Conservation (phyloP, 2,329 filamentous ascomycete genomes). For the Xylaria arbuscula region DNA sequence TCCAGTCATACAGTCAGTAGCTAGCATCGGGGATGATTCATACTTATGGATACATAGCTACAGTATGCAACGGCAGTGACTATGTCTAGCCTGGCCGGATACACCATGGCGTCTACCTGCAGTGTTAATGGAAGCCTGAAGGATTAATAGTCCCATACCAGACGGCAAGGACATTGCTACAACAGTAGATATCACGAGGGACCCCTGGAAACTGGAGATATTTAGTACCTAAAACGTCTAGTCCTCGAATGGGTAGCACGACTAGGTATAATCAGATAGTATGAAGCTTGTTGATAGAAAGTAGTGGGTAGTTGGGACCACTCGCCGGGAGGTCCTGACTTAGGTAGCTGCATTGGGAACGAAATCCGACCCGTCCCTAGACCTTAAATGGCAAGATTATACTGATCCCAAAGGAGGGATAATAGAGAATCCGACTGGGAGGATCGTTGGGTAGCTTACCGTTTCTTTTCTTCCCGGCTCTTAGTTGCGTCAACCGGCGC, state of each 20-base stretch:
- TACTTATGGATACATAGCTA: slow-evolving; percentile 32
- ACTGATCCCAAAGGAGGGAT: slow-evolving; percentile 11
- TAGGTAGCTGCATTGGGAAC: slow-evolving; percentile 12
- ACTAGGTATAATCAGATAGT: slow-evolving; percentile 18
- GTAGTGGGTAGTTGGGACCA: slow-evolving; percentile 7
- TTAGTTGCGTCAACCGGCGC: slow-evolving; percentile 23
- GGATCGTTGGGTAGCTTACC: slow-evolving; percentile 6
- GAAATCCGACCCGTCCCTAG: slow-evolving; percentile 24
- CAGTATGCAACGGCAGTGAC: slow-evolving; percentile 27
- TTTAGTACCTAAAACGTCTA: slow-evolving; percentile 30
- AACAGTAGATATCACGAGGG: slow-evolving; percentile 31
- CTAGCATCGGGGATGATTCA: slow-evolving; percentile 36
- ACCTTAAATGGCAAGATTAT: slow-evolving; percentile 26
- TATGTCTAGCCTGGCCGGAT: slow-evolving; percentile 27
- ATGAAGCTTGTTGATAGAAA: slow-evolving; percentile 22
- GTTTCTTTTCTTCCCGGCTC: slow-evolving; percentile 10
- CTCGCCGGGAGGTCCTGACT: slow-evolving; percentile 14
- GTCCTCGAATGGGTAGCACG: slow-evolving; percentile 11
- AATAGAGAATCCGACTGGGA: slow-evolving; percentile 9
- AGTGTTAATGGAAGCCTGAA: slow-evolving; percentile 32
- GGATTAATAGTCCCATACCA: slow-evolving; percentile 31
- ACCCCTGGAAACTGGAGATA: slow-evolving; percentile 29
- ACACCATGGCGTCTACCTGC: slow-evolving; percentile 19
- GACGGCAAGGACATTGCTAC: slow-evolving; percentile 26
- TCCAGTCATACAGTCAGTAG: slow-evolving; percentile 28